Evolutionary conservation across 345 rosid species (phyloP).

Genomic region (Populus tremula): DNA sequence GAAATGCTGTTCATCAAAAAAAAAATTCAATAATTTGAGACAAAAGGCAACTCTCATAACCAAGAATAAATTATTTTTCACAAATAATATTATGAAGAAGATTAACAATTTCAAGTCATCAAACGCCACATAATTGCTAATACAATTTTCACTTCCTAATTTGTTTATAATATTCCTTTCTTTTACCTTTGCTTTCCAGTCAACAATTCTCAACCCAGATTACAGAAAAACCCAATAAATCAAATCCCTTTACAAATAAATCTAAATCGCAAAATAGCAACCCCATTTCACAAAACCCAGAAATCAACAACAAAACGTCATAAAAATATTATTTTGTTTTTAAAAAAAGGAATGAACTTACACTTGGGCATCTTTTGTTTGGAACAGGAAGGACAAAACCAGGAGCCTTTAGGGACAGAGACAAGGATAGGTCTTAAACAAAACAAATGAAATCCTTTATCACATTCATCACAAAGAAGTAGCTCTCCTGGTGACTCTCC

Average conservation of each 20-base stretch:
- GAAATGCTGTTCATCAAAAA: constrained; percentile 22
- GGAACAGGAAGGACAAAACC: constrained; percentile 33
- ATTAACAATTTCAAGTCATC: not conserved
- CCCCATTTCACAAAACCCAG: not conserved
- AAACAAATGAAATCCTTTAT: constrained; percentile 27
- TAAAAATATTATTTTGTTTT: too few species aligned
- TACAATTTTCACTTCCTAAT: not conserved
- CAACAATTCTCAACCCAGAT: not conserved
- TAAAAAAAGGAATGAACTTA: not conserved
- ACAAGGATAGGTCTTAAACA: constrained; percentile 28
- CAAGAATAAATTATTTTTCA: not conserved
- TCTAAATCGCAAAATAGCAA: not conserved
- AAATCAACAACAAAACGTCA: not conserved
- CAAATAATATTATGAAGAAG: not conserved
- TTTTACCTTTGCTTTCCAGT: not conserved
- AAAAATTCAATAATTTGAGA: not conserved
- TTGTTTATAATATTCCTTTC: not conserved
- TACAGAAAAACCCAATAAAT: not conserved
- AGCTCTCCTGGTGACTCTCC: constrained; percentile 23
- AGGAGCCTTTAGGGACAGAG: constrained; percentile 28
- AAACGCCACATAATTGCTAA: not conserved
- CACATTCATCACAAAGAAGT: constrained; percentile 27
- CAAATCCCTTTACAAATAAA: not conserved
- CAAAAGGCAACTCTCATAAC: not conserved
- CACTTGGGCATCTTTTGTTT: constrained; percentile 13